These are phyloP conservation scores for Arabidopsis thaliana DNA, from an alignment of 345 rosid genomes.

Conservation along the genomic window DNA sequence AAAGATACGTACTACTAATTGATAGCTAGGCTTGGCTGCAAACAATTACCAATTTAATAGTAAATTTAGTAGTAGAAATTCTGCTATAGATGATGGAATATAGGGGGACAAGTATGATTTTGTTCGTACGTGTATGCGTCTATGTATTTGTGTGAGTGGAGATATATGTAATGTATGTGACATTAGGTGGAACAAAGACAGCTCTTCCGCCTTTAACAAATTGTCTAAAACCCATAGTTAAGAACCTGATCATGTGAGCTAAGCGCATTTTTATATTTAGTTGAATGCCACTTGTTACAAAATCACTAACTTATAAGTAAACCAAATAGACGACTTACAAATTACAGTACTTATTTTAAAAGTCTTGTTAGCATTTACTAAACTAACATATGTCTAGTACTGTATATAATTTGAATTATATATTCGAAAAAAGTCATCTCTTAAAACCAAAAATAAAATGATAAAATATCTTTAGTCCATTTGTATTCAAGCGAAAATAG, in stretches of 20 bases:
- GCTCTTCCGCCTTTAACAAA: conserved; percentile 27
- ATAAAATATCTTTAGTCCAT: background rate
- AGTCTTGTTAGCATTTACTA: background rate
- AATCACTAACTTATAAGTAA: background rate
- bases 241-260: conserved; percentile 33
- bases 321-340: conserved; percentile 13
- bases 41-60: background rate
- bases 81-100: conserved; percentile 20
- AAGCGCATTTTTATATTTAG: background rate
- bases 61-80: background rate
- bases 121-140: conserved; percentile 30
- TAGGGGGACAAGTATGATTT: conserved; percentile 15
- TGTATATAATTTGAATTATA: background rate
- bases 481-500: background rate
- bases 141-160: conserved; percentile 35
- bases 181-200: conserved; percentile 35
- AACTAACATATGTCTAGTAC: background rate
- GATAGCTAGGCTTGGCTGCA: background rate
- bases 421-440: background rate
- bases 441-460: background rate
- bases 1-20: too few species aligned
- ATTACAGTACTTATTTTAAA: conserved; percentile 1
- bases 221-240: conserved; percentile 15
- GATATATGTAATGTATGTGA: conserved; percentile 16
- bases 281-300: conserved; percentile 22